Evolutionary conservation across 2,329 filamentous ascomycete species (phyloP).

Genomic region (Ceratocystis smalleyi): DNA sequence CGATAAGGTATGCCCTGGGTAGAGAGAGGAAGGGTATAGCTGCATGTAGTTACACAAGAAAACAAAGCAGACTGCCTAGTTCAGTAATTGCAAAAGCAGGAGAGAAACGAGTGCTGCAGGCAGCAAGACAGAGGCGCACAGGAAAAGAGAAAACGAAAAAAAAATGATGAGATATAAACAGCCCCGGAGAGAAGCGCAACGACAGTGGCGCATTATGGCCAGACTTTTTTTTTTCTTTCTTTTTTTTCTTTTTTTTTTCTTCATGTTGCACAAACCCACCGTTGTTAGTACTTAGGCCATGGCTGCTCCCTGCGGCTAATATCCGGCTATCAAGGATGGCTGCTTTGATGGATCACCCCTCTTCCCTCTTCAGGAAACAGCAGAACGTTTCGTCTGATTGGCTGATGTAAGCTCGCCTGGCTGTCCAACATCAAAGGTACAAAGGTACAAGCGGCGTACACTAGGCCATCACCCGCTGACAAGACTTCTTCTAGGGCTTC

Average conservation of each 20-base stretch:
- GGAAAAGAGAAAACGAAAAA: conserved; percentile 2
- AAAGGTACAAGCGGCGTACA: neutral
- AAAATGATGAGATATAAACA: neutral
- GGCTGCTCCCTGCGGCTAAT: neutral
- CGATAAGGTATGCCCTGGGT: neutral
- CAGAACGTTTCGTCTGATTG: neutral
- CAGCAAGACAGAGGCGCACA: neutral
- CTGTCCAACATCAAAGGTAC: neutral
- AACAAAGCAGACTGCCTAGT: neutral
- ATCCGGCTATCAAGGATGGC: neutral
- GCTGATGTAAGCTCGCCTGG: neutral
- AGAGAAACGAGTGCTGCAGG: neutral
- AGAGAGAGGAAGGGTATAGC: neutral
- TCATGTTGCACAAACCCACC: neutral
- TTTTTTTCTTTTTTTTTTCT: neutral
- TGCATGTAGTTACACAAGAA: neutral
- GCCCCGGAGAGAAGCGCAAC: neutral
- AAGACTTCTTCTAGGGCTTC: neutral
- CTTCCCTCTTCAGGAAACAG: neutral
- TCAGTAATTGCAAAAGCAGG: neutral
- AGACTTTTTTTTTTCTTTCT: neutral
- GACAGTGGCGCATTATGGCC: neutral
- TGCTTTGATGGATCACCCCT: neutral
- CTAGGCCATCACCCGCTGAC: neutral
- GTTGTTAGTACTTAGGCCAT: neutral